A percentile compares a stretch with the other conserved stretches of the same genome.
phyloP scores from a whole-genome alignment of 257 asterid species.

The Nicotiana attenuata region DNA sequence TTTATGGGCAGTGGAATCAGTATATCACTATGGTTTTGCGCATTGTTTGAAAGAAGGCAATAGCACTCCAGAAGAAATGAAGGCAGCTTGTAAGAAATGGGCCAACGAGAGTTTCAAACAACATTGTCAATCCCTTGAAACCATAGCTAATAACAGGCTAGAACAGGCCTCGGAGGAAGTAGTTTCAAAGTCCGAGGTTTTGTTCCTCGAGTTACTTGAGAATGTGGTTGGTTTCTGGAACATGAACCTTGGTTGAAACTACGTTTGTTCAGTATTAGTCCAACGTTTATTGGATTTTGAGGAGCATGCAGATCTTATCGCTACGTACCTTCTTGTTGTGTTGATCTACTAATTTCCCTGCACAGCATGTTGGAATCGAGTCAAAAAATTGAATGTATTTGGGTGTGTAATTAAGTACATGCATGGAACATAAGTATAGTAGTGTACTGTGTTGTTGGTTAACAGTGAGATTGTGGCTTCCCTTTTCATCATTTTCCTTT shows the following conservation, averaged over 20 bases:
- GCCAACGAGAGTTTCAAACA: background rate
- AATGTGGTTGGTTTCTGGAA: background rate
- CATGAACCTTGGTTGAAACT: background rate
- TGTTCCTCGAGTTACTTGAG: background rate
- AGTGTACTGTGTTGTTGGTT: too few relatives aligned
- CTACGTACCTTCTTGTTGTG: too few relatives aligned
- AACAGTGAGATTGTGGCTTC: too few relatives aligned
- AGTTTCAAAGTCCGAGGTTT: background rate
- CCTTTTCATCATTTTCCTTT: too few relatives aligned
- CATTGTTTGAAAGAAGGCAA: background rate
- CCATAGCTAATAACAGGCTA: background rate
- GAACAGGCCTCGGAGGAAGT: background rate
- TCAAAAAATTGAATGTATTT: too few relatives aligned
- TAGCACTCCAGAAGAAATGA: background rate
- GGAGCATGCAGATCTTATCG: too few relatives aligned
- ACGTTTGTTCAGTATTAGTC: background rate
- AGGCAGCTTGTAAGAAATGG: background rate
- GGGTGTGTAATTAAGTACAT: too few relatives aligned
- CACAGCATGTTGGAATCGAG: too few relatives aligned
- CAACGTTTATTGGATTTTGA: background rate
- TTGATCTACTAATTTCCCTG: too few relatives aligned
- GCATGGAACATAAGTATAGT: too few relatives aligned
- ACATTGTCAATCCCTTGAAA: background rate
- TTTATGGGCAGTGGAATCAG: slow-evolving; percentile 6
- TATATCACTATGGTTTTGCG: background rate